Evolutionary conservation across 1,139 yeast species (phyloP), one percentile per base, ranked within the genome.

Genomic region (Candida mesenterica): DNA sequence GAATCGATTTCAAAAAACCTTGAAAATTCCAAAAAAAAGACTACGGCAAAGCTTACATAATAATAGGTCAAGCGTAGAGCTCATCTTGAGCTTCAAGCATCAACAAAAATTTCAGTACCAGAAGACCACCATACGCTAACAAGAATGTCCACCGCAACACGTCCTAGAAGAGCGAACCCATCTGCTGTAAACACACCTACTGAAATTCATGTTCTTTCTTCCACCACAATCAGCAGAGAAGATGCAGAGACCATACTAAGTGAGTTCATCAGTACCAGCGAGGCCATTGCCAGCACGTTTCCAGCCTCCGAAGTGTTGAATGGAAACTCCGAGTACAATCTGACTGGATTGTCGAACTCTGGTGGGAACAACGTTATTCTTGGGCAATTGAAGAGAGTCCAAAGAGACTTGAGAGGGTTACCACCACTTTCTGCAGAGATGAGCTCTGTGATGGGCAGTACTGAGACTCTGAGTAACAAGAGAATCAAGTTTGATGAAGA

Each of bases 331-430:
- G 47, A 30, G 12, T 13, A 41, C 9, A 41, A 30, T 12, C 32
- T 39, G n/a, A 50, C 52, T 5, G 61, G 61, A 0, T 43, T 55
- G 39, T 53, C 59, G 17, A 48, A 45, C 19, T 34, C 40, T n/a
- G 40, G 50, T 3, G 56, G 52, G 1, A 56, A 49, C 50, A 65
- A 48, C 33, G 68, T 72, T 10, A 55, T 64, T 12, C 52, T 76
- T 45, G 75, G 82, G 40, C 92, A 82, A 63, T 66, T 83, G 48
- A 71, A 67, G 50, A 68, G 92, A 46, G 68, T 82, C 24, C 87
- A 80, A 53, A 71, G 90, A 59, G 85, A 80, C 50, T 72, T 83
- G 48, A 67, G 85, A 52, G 92, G 92, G 2, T 72, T 83, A 42
- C 88, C 90, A 4, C 89, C 89, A 15, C 55, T 72, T 42, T 59